phyloP scores from a whole-genome alignment of 202 grass and related monocot species.

The Setaria italica region DNA sequence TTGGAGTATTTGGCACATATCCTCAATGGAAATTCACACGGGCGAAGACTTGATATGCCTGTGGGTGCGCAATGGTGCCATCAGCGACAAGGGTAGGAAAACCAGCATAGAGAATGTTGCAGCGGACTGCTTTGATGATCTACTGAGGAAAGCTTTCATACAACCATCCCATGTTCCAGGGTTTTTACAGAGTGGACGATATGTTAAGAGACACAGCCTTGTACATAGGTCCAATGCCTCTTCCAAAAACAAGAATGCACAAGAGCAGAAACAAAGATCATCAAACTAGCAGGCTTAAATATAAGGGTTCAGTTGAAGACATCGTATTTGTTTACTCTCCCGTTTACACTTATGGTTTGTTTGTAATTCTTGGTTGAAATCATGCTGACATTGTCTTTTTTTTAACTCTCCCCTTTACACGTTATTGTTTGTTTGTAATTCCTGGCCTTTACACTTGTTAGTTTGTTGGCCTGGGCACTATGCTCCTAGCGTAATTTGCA shows the following conservation, averaged over 20 bases:
- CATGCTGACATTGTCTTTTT: too few relatives aligned
- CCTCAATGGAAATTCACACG: background rate
- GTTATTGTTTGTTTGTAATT: too few relatives aligned
- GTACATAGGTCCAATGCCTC: conserved; percentile 15
- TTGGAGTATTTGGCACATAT: conserved; percentile 15
- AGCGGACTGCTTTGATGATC: conserved; percentile 13
- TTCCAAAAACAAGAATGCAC: background rate
- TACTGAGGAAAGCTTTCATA: conserved; percentile 23
- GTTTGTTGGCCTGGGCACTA: background rate
- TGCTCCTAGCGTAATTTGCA: background rate
- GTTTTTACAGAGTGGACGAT: background rate
- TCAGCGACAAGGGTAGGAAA: background rate
- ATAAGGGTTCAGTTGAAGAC: background rate
- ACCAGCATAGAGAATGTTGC: conserved; percentile 14
- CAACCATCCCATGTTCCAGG: conserved; percentile 9
- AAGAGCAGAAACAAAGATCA: background rate
- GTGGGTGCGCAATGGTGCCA: background rate
- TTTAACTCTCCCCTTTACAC: too few relatives aligned
- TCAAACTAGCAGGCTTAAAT: background rate
- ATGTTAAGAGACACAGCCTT: conserved; percentile 10
- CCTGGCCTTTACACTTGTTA: background rate
- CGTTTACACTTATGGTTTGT: too few relatives aligned
- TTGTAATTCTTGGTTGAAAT: too few relatives aligned
- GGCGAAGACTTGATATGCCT: background rate
- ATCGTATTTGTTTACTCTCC: background rate